These are phyloP conservation scores for Obelidium mucronatum DNA, from an alignment of 192 early-diverging fungal species.

Conservation along the genomic window DNA sequence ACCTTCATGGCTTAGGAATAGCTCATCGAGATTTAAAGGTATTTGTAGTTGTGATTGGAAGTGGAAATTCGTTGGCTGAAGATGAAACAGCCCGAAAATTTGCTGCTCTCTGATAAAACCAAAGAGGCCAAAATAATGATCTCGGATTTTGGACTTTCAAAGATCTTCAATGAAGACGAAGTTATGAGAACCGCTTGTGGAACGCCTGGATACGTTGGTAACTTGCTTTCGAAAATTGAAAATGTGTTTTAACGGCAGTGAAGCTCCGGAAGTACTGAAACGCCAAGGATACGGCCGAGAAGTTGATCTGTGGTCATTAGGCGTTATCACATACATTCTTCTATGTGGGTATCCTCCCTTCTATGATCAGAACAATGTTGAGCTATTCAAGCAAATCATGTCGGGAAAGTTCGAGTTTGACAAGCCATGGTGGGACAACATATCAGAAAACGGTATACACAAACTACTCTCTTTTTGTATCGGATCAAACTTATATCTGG, in stretches of 20 bases:
- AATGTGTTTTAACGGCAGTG: background rate
- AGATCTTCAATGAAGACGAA: conserved; percentile 68
- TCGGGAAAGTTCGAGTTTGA: conserved; percentile 81
- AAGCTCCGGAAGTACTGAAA: conserved; percentile 88
- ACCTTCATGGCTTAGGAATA: conserved; percentile 84
- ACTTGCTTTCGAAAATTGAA: background rate
- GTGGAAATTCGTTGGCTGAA: background rate
- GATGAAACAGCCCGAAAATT: conserved; percentile 56
- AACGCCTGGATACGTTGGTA: conserved; percentile 79
- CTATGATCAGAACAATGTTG: conserved; percentile 66
- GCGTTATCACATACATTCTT: conserved; percentile 93
- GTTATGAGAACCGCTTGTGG: conserved; percentile 85
- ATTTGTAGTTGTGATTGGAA: background rate
- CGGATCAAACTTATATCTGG: background rate
- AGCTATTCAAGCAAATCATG: conserved; percentile 70
- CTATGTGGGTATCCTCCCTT: conserved; percentile 93
- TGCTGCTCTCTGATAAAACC: conserved; percentile 60
- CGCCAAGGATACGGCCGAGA: conserved; percentile 72
- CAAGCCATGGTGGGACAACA: conserved; percentile 79
- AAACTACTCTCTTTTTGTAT: background rate
- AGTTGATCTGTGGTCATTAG: conserved; percentile 94
- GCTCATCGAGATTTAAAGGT: conserved; percentile 94
- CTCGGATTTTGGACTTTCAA: conserved; percentile 95
- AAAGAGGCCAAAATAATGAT: conserved; percentile 78
- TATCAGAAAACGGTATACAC: conserved; percentile 62